These are phyloP conservation scores for Cercospora sp. DNA, from an alignment of 2,329 filamentous ascomycete species.

Conservation along the genomic window DNA sequence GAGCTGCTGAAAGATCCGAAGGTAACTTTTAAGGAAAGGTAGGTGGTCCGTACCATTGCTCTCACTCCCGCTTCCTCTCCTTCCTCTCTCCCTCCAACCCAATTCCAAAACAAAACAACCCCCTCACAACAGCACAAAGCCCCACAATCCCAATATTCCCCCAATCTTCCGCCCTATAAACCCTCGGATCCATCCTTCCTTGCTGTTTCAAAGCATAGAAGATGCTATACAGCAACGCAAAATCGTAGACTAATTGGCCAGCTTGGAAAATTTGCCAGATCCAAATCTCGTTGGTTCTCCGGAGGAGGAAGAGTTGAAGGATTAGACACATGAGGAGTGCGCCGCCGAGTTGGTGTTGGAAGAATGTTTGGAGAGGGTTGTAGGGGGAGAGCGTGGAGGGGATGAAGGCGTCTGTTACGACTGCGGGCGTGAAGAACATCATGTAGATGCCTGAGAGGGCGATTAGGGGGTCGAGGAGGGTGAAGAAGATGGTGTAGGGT, in stretches of 20 bases:
- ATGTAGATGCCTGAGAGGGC: conserved; percentile 21
- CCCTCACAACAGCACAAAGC: conserved; percentile 17
- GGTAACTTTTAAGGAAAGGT: background rate
- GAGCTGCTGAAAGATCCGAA: background rate
- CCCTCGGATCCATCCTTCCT: conserved; percentile 9
- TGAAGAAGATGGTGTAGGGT: conserved; percentile 24
- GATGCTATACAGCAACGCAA: conserved; percentile 19
- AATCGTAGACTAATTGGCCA: conserved; percentile 20
- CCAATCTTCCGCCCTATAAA: conserved; percentile 19
- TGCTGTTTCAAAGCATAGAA: conserved; percentile 15
- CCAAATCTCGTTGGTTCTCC: conserved; percentile 21
- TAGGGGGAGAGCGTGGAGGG: conserved; percentile 16
- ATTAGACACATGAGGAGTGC: conserved; percentile 19
- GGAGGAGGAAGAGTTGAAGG: conserved; percentile 20
- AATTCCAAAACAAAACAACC: conserved; percentile 17
- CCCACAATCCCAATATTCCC: conserved; percentile 15
- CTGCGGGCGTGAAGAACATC: conserved; percentile 19
- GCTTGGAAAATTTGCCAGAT: conserved; percentile 25
- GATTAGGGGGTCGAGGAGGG: conserved; percentile 21
- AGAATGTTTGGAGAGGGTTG: conserved; percentile 15
- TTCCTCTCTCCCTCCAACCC: conserved; percentile 3
- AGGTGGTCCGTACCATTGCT: background rate
- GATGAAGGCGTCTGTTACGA: conserved; percentile 16
- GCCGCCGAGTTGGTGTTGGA: conserved; percentile 25
- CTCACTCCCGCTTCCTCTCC: background rate